Base-by-base conservation (phyloP, 73 alveolate genomes). In the Paramecium bursaria region DNA sequence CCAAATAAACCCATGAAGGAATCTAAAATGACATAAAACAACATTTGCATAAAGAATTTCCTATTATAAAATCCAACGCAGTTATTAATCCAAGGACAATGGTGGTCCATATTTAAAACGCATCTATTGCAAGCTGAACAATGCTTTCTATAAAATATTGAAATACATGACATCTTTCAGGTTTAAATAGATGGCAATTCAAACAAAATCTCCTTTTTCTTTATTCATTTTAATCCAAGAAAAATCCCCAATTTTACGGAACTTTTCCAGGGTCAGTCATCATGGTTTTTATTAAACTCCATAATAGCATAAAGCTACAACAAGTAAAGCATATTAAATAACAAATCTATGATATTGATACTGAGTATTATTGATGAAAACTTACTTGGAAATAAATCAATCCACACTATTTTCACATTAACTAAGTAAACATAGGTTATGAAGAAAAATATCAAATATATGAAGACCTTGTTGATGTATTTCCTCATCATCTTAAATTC, bases 91-190 rank as follows among this genome's bases (percentile, higher is more conserved):
- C 99, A 95, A 23, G 98, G 98, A 80, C 99, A 95, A 90, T 97
- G 99, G 80, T 94, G 98, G 77, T 97, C 99, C 99, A 97, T 97
- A 54, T 94, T 95, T 61, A 97, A 91, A 6, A 92, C 97, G 57
- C 99, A 97, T 67, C 98, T 90, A 88, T 95, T 95, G 91, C 99
- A 97, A 46, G 98, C 95, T 5, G 98, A 94, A 55, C 98, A 97
- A 88, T 97, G 99, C 60, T 39, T 25, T 17, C 7, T 57, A 31
- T 27, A 31, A 39, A 31, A 39, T 21, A 67, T 67, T 7, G 11
- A 7, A 7, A 7, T 60, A 60, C 57, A 88, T 96, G 98, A 67
- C 97, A 91, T 85, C 99, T 85, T 86, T 94, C 99, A 0, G 99
- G 99, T 52, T 96, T 95, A 87, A 92, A 91, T 13, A 88, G 94